A percentile compares a stretch with the other conserved stretches of the same genome.
Evolutionary conservation across 805 yeast species (phyloP).

Genomic region (Candida dendrica): DNA sequence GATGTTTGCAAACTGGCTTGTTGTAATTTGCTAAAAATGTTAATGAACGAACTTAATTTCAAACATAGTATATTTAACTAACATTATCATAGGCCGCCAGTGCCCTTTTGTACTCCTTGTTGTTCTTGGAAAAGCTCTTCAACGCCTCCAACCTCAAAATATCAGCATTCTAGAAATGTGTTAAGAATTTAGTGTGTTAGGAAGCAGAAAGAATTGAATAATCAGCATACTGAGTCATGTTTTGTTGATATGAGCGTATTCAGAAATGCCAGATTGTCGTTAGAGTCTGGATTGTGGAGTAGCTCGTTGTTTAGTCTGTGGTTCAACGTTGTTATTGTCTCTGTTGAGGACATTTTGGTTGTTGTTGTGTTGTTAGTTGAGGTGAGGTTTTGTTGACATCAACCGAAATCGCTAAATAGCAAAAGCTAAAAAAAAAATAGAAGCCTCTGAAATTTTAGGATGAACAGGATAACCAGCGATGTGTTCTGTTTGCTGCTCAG

Average conservation of each 20-base stretch:
- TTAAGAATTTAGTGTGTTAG: too few species aligned
- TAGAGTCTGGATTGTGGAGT: not conserved
- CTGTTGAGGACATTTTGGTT: not conserved
- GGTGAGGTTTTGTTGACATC: too few species aligned
- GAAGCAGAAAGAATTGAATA: too few species aligned
- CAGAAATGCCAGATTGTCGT: not conserved
- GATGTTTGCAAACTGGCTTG: slow-evolving; percentile 1
- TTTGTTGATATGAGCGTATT: not conserved
- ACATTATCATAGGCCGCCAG: not conserved
- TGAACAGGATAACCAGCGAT: too few species aligned
- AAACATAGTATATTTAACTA: not conserved
- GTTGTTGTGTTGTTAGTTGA: not conserved
- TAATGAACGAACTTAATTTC: not conserved
- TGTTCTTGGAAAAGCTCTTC: not conserved
- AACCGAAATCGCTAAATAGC: too few species aligned
- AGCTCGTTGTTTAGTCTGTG: not conserved
- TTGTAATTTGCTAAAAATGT: not conserved
- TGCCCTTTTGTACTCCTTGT: not conserved
- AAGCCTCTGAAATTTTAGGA: too few species aligned
- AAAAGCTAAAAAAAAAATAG: too few species aligned
- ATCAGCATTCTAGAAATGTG: not conserved
- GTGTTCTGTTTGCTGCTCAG: too few species aligned
- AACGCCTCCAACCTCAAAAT: not conserved
- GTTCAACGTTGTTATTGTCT: not conserved
- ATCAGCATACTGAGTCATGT: not conserved